phyloP scores from a whole-genome alignment of 495 filamentous ascomycete species.

The Podospora anserina region DNA sequence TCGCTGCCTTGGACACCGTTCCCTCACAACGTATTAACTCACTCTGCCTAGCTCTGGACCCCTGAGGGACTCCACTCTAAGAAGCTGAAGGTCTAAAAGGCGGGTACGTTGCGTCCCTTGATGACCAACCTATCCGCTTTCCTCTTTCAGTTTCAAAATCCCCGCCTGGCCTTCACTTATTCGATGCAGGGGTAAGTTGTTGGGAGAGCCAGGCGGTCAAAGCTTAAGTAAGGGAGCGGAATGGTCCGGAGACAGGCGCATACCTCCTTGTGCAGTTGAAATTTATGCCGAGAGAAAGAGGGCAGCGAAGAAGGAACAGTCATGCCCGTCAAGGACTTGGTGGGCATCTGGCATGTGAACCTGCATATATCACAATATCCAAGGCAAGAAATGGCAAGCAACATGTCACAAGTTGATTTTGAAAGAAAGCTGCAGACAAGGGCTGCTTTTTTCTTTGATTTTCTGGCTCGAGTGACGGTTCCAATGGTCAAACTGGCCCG shows the following conservation, averaged over 20 bases:
- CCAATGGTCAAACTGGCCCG: too few relatives aligned
- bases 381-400: too few relatives aligned
- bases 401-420: too few relatives aligned
- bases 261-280: not conserved
- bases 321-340: too few relatives aligned
- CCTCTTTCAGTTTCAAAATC: not conserved
- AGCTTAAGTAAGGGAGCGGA: not conserved
- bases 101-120: not conserved
- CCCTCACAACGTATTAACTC: not conserved
- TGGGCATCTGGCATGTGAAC: too few relatives aligned
- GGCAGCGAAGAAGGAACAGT: too few relatives aligned
- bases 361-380: too few relatives aligned
- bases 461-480: too few relatives aligned
- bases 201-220: not conserved
- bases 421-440: too few relatives aligned
- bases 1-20: not conserved
- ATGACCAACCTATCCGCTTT: not conserved
- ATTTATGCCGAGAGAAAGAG: not conserved
- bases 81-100: not conserved
- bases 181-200: too few relatives aligned
- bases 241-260: not conserved
- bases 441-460: too few relatives aligned
- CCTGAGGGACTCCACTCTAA: not conserved
- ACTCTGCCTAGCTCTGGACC: not conserved
- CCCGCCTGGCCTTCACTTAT: not conserved